phyloP scores from a whole-genome alignment of 78 protist genomes.

The Dictyostelium firmibasis region DNA sequence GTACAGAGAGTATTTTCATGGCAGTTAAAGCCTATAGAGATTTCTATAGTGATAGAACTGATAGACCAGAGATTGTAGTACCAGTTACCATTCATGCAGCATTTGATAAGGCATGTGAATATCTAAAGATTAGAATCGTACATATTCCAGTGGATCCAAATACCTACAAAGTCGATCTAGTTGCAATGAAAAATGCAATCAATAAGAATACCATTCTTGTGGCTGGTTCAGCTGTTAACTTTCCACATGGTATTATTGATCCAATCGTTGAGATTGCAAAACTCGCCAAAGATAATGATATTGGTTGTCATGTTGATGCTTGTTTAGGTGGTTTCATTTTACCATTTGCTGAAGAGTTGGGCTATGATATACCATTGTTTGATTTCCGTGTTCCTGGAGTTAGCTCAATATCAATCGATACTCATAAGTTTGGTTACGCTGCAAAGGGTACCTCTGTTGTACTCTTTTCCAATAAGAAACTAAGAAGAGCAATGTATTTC shows the following conservation, averaged over 20 bases:
- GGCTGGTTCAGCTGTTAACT: conserved; percentile 89
- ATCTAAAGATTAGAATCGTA: conserved; percentile 44
- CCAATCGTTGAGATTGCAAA: conserved; percentile 78
- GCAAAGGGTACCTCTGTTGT: conserved; percentile 92
- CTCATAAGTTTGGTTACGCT: conserved; percentile 96
- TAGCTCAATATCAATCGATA: conserved; percentile 90
- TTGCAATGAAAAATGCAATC: conserved; percentile 6
- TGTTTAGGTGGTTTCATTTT: conserved; percentile 93
- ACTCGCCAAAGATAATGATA: conserved; percentile 64
- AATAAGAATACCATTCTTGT: conserved; percentile 82
- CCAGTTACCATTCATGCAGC: conserved; percentile 79
- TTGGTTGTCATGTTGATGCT: conserved; percentile 90
- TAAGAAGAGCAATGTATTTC: conserved; percentile 67
- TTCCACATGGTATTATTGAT: conserved; percentile 92
- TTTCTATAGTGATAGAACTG: conserved; percentile 53
- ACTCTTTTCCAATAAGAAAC: conserved; percentile 54
- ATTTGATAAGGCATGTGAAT: conserved; percentile 68
- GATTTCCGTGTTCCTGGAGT: conserved; percentile 91
- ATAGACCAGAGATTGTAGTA: conserved; percentile 63
- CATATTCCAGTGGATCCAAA: conserved; percentile 58
- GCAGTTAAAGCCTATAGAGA: conserved; percentile 78
- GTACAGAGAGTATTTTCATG: conserved; percentile 72
- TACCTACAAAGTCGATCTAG: conserved; percentile 54
- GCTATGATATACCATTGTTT: conserved; percentile 79
- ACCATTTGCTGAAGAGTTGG: conserved; percentile 83